These are phyloP conservation scores for Oryza officinalis DNA, from an alignment of 176 grass and related monocot genomes.

Conservation along the genomic window DNA sequence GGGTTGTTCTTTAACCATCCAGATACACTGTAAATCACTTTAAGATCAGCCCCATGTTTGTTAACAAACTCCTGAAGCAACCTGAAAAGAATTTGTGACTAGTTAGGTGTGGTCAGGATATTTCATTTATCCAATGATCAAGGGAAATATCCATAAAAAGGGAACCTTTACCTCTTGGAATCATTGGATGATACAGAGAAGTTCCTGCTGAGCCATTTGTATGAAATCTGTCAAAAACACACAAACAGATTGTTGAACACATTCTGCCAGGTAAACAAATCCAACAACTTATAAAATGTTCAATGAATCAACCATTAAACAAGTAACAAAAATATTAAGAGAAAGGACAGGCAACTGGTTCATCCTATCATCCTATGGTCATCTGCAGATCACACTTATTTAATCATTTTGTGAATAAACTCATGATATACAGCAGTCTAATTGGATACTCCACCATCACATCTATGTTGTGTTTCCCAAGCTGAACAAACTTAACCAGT, in stretches of 20 bases:
- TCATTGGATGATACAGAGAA: constrained; percentile 90
- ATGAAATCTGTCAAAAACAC: constrained; percentile 71
- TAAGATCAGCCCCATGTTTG: constrained; percentile 58
- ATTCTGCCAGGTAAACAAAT: constrained; percentile 5
- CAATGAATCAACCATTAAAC: neutral
- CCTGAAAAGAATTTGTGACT: constrained; percentile 31
- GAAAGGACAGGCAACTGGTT: neutral
- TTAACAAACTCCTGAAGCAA: constrained; percentile 80
- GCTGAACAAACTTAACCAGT: neutral
- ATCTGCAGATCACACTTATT: neutral
- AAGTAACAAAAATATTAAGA: neutral
- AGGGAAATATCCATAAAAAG: neutral
- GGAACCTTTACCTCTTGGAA: constrained; percentile 73
- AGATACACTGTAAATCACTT: constrained; percentile 85
- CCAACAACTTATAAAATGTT: neutral
- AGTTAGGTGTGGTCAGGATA: neutral
- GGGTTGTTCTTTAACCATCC: constrained; percentile 80
- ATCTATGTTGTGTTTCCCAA: neutral
- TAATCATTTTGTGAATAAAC: neutral
- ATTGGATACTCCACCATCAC: neutral
- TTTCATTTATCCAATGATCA: neutral
- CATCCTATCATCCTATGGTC: neutral
- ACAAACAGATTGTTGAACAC: neutral
- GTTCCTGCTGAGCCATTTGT: constrained; percentile 98
- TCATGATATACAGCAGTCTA: neutral